Evolutionary conservation across 2,329 filamentous ascomycete genomes (phyloP).

Genomic region (Elsinoe perseae): DNA sequence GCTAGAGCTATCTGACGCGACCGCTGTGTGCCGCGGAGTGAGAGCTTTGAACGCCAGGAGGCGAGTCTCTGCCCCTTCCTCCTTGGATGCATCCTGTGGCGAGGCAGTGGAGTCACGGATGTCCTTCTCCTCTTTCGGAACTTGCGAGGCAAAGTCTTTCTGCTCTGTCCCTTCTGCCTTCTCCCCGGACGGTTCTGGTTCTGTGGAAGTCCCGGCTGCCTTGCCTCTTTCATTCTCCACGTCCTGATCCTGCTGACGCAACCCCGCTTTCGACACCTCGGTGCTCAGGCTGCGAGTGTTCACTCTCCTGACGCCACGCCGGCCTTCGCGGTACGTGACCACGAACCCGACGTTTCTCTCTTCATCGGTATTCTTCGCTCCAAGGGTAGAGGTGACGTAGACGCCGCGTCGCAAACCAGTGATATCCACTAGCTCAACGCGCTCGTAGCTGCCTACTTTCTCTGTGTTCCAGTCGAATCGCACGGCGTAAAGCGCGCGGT

Average conservation of each 20-base stretch:
- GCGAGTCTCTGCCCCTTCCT: conserved; percentile 22
- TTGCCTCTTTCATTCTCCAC: conserved; percentile 22
- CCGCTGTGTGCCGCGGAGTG: conserved; percentile 39
- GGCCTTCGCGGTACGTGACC: conserved; percentile 65
- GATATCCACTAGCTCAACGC: conserved; percentile 69
- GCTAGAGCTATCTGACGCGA: conserved; percentile 18
- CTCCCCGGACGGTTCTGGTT: neutral
- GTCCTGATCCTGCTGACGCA: conserved; percentile 31
- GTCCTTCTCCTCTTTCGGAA: conserved; percentile 17
- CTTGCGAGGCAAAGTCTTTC: conserved; percentile 23
- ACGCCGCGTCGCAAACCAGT: conserved; percentile 67
- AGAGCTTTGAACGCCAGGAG: conserved; percentile 52
- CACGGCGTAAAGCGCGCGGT: conserved; percentile 78
- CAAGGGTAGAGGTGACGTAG: conserved; percentile 85
- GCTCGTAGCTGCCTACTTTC: conserved; percentile 87
- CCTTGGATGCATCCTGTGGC: conserved; percentile 17
- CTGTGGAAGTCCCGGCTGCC: conserved; percentile 10
- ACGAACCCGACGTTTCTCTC: conserved; percentile 76
- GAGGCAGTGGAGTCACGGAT: conserved; percentile 22
- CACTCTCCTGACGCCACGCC: conserved; percentile 63
- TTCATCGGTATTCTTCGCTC: conserved; percentile 64
- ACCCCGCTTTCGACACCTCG: conserved; percentile 31
- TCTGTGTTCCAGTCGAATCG: conserved; percentile 92
- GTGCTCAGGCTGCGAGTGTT: conserved; percentile 75
- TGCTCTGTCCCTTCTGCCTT: conserved; percentile 12